These are phyloP conservation scores for Emmonsia crescens DNA, from an alignment of 2,329 filamentous ascomycete genomes.

Conservation along the genomic window DNA sequence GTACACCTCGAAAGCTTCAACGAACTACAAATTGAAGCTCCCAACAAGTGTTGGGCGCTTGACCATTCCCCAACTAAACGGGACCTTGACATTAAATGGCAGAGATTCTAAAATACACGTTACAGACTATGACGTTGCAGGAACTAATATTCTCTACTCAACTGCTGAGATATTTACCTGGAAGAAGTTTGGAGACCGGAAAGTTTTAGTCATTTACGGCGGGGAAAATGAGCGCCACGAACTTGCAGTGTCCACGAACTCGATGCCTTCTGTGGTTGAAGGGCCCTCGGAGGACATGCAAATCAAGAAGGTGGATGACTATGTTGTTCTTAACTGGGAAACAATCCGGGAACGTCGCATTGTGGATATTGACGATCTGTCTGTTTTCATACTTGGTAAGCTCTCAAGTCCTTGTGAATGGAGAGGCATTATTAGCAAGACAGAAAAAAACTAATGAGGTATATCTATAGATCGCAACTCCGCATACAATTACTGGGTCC, in stretches of 20 bases:
- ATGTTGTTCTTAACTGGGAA: conserved; percentile 41
- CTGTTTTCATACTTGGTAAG: conserved; percentile 46
- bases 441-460: conserved; percentile 12
- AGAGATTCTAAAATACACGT: conserved; percentile 37
- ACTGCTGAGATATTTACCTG: conserved; percentile 37
- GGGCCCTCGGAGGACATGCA: conserved; percentile 23
- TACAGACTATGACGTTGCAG: conserved; percentile 31
- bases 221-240: conserved; percentile 32
- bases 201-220: conserved; percentile 35
- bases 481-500: conserved; percentile 37
- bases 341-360: conserved; percentile 39
- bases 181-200: conserved; percentile 50
- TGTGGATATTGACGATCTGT: conserved; percentile 34
- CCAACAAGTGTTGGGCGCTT: conserved; percentile 30
- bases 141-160: conserved; percentile 33
- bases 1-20: conserved; percentile 48
- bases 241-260: conserved; percentile 25
- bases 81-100: conserved; percentile 28
- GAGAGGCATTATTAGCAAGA: background rate
- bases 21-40: conserved; percentile 53
- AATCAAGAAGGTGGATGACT: conserved; percentile 20
- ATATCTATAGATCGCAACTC: conserved; percentile 39
- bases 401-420: background rate
- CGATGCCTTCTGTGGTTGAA: conserved; percentile 21
- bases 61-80: conserved; percentile 32